A percentile compares a stretch with the other conserved stretches of the same genome.
phyloP scores from a whole-genome alignment of 352 stramenopile species.

The Phytophthora melonis region DNA sequence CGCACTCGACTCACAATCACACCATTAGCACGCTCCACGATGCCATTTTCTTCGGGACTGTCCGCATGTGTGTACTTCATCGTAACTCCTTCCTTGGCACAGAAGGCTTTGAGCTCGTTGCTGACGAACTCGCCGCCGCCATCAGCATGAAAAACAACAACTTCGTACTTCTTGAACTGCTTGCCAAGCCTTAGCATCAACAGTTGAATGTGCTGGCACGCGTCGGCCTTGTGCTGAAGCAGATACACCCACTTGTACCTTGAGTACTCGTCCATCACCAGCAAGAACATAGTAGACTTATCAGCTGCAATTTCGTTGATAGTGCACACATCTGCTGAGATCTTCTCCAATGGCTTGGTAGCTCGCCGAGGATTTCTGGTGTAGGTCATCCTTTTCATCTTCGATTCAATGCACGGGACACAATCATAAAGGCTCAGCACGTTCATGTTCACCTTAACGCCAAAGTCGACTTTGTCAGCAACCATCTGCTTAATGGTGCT shows the following conservation, averaged over 20 bases:
- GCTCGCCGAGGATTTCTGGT: neutral
- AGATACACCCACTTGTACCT: constrained; percentile 6
- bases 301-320: constrained; percentile 4
- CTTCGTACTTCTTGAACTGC: neutral
- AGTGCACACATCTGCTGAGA: neutral
- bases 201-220: neutral
- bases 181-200: neutral
- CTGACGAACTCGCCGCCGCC: neutral
- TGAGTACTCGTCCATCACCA: constrained; percentile 1
- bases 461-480: neutral
- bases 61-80: neutral
- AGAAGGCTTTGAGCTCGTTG: neutral
- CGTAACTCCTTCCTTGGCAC: neutral
- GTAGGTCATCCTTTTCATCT: constrained; percentile 6
- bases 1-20: neutral
- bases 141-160: too few relatives aligned
- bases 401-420: neutral
- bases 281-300: neutral
- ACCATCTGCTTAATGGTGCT: neutral
- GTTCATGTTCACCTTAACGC: neutral
- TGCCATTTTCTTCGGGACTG: constrained; percentile 1
- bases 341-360: neutral
- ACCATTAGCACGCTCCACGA: neutral
- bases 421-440: neutral
- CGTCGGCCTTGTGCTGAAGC: neutral